Evolutionary conservation across 768 basidiomycete species (phyloP).

Genomic region (Lentinula edodes): DNA sequence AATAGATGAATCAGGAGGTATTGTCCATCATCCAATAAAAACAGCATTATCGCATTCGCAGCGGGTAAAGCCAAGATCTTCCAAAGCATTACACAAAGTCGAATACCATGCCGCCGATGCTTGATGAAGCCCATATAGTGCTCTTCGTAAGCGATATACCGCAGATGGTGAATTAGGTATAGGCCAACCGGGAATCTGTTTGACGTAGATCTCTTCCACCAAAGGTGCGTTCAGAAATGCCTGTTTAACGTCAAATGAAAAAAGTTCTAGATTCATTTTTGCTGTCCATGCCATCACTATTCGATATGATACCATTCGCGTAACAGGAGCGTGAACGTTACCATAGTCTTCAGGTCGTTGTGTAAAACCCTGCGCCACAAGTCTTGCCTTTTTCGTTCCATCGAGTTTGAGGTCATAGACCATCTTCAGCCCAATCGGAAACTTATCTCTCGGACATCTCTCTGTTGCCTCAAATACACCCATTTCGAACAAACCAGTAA

Average conservation of each 20-base stretch:
- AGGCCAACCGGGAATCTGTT: background rate
- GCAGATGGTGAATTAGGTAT: background rate
- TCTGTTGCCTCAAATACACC: background rate
- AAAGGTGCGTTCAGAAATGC: background rate
- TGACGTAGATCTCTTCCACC: background rate
- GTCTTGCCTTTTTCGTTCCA: background rate
- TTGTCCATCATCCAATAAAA: background rate
- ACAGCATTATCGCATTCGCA: conserved; percentile 1
- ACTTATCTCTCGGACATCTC: background rate
- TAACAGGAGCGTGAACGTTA: background rate
- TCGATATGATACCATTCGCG: background rate
- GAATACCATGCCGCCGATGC: background rate
- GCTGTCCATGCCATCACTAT: background rate
- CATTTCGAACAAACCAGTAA: background rate
- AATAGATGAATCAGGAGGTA: no score
- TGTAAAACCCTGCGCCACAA: background rate
- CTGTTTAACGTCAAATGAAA: background rate
- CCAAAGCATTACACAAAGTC: background rate
- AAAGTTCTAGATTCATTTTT: background rate
- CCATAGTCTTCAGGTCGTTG: background rate
- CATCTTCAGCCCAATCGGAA: background rate
- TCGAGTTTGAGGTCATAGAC: background rate
- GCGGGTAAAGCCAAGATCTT: background rate
- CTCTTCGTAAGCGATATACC: background rate
- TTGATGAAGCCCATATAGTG: background rate